Evolutionary conservation across 2,329 filamentous ascomycete species (phyloP).

Genomic region (Drechslerella coelobrocha): DNA sequence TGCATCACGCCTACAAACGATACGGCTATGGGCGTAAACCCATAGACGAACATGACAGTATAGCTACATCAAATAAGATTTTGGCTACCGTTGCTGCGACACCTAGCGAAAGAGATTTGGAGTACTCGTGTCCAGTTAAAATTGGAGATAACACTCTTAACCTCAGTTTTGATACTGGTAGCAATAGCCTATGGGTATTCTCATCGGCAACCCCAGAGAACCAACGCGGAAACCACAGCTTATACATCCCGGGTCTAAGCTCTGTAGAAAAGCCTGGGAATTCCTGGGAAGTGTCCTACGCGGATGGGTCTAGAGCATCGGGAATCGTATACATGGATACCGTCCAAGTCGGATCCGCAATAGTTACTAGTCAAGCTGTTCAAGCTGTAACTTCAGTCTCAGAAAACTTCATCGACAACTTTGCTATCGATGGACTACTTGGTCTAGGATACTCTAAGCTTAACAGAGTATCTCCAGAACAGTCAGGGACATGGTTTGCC

Average conservation of each 20-base stretch:
- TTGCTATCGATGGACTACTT: conserved; percentile 70
- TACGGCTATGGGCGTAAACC: conserved; percentile 19
- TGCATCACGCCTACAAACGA: conserved; percentile 19
- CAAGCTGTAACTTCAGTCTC: conserved; percentile 70
- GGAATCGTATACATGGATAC: conserved; percentile 73
- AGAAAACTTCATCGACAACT: conserved; percentile 66
- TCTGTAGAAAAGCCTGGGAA: conserved; percentile 61
- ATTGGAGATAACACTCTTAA: conserved; percentile 73
- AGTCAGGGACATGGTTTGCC: conserved; percentile 76
- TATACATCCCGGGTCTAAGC: conserved; percentile 61
- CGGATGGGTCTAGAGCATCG: conserved; percentile 70
- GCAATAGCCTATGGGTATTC: conserved; percentile 78
- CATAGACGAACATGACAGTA: no score
- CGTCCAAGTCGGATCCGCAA: conserved; percentile 71
- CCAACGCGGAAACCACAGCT: conserved; percentile 62
- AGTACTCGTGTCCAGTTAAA: conserved; percentile 73
- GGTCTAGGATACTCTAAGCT: conserved; percentile 71
- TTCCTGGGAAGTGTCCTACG: conserved; percentile 71
- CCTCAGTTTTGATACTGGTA: conserved; percentile 77
- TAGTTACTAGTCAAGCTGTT: conserved; percentile 68
- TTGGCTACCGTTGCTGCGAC: conserved; percentile 56
- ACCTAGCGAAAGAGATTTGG: conserved; percentile 69
- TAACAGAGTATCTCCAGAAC: conserved; percentile 69
- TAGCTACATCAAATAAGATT: no score
- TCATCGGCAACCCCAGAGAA: conserved; percentile 60